A percentile compares a stretch with the other conserved stretches of the same genome.
phyloP scores from a whole-genome alignment of 352 stramenopile genomes.

The Aphanomyces cochlioides region DNA sequence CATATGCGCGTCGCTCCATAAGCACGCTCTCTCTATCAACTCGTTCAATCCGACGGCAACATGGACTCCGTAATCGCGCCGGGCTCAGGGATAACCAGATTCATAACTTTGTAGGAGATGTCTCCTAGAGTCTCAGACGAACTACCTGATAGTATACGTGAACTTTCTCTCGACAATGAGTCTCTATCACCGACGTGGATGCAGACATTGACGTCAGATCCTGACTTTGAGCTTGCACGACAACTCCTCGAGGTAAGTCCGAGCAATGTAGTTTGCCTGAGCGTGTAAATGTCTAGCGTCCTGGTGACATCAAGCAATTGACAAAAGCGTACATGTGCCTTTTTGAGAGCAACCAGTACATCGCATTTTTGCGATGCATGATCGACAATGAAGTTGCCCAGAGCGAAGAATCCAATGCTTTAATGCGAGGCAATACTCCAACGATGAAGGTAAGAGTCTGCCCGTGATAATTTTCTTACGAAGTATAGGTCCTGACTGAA shows the following conservation, averaged over 20 bases:
- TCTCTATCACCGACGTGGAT: too few relatives aligned
- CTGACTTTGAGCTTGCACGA: not conserved
- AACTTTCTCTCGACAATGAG: too few relatives aligned
- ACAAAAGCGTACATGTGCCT: conserved; percentile 6
- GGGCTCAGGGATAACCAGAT: too few relatives aligned
- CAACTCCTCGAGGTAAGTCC: not conserved
- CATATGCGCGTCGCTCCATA: too few relatives aligned
- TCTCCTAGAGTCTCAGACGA: too few relatives aligned
- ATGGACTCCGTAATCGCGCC: too few relatives aligned
- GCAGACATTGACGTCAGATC: too few relatives aligned
- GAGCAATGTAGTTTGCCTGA: not conserved
- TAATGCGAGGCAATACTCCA: conserved; percentile 9
- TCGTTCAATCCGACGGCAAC: too few relatives aligned
- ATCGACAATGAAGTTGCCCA: not conserved
- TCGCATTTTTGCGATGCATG: not conserved
- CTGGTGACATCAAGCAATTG: not conserved
- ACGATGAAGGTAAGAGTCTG: conserved; percentile 4
- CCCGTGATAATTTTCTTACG: not conserved
- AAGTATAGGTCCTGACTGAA: conserved; percentile 14
- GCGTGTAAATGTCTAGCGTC: not conserved
- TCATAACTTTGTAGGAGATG: too few relatives aligned
- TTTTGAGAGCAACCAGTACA: not conserved
- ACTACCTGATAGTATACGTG: too few relatives aligned
- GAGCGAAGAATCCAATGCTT: not conserved
- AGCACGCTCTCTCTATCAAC: too few relatives aligned